Conservation (phyloP, 2,329 filamentous ascomycete species). For the Hypoxylon sp. region DNA sequence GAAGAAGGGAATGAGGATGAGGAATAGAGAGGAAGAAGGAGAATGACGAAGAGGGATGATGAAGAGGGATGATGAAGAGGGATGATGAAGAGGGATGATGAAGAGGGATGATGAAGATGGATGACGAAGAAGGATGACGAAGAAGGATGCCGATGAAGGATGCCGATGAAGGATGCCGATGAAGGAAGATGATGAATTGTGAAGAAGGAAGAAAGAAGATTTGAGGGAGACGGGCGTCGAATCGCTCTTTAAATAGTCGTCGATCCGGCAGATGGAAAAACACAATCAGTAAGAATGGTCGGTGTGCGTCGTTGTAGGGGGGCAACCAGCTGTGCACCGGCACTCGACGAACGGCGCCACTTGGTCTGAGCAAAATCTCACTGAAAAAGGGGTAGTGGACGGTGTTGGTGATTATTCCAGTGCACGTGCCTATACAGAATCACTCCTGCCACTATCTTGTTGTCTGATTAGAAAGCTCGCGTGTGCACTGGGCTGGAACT, state of each 20-base stretch:
- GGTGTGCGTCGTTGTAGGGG: not conserved
- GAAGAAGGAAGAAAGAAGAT: not conserved
- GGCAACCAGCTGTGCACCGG: not conserved
- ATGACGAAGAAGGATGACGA: not conserved
- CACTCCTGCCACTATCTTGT: too few relatives aligned
- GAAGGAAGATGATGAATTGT: too few relatives aligned
- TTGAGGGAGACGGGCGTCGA: not conserved
- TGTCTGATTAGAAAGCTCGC: too few relatives aligned
- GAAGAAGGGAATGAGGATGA: not conserved
- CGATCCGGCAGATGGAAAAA: not conserved
- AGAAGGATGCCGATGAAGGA: too few relatives aligned
- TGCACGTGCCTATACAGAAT: not conserved
- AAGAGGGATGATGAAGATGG: too few relatives aligned
- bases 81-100: not conserved
- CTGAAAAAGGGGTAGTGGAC: not conserved
- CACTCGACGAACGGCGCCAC: not conserved
- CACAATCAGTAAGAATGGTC: not conserved
- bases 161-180: too few relatives aligned
- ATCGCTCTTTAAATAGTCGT: not conserved
- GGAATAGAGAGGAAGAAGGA: not conserved
- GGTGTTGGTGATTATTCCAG: not conserved
- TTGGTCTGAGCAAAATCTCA: not conserved
- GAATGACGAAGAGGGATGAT: too few relatives aligned
- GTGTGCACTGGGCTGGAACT: too few relatives aligned
- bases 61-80: not conserved